A percentile compares a stretch with the other conserved stretches of the same genome.
Conservation (phyloP, 192 early-diverging fungal genomes). For the Phlyctochytrium planicorne region DNA sequence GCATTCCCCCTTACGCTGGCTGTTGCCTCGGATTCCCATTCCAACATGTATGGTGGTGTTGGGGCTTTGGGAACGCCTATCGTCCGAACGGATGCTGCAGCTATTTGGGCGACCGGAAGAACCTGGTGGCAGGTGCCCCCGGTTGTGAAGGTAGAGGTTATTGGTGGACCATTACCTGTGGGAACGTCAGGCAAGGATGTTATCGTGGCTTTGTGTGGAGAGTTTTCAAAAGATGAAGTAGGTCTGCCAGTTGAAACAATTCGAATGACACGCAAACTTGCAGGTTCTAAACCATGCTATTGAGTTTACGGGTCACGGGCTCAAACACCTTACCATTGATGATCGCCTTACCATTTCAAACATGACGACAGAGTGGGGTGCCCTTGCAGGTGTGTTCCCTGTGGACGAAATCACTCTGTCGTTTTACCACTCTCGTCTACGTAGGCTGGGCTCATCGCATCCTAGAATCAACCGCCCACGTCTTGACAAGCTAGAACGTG, state of each 20-base stretch:
- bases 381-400: constrained; percentile 93
- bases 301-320: constrained; percentile 83
- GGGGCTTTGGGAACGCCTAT: constrained; percentile 94
- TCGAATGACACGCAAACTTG: no score
- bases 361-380: constrained; percentile 99
- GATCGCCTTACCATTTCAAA: constrained; percentile 96
- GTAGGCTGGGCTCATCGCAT: constrained; percentile 28
- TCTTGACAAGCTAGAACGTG: constrained; percentile 62
- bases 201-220: constrained; percentile 89
- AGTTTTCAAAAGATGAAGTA: constrained; percentile 88
- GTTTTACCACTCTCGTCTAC: constrained; percentile 67
- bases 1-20: constrained; percentile 91
- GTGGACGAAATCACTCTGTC: constrained; percentile 79
- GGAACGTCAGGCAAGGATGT: constrained; percentile 98
- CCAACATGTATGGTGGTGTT: constrained; percentile 99
- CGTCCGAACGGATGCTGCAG: constrained; percentile 96
- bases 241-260: no score
- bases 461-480: constrained; percentile 43
- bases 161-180: constrained; percentile 64
- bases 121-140: constrained; percentile 99
- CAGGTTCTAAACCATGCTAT: constrained; percentile 91
- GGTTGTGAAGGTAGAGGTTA: constrained; percentile 85
- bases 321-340: constrained; percentile 70
- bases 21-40: constrained; percentile 97
- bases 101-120: constrained; percentile 95